Evolutionary conservation across 768 basidiomycete species (phyloP).

Genomic region (Calocybe indica): DNA sequence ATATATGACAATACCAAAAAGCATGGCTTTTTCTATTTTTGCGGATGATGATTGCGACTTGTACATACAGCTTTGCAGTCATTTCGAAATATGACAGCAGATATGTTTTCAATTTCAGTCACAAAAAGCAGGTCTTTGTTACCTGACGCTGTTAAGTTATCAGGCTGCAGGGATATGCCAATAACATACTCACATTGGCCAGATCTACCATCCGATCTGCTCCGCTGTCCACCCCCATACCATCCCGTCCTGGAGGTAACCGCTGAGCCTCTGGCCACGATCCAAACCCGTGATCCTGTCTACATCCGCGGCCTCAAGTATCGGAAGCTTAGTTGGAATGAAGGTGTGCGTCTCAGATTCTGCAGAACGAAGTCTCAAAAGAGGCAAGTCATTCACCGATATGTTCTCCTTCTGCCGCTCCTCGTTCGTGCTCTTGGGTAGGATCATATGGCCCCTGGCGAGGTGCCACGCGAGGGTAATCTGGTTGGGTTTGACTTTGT

Average conservation of each 20-base stretch:
- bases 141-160: too few relatives aligned
- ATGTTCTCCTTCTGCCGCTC: slow-evolving; percentile 46
- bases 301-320: slow-evolving; percentile 35
- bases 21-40: too few relatives aligned
- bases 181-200: too few relatives aligned
- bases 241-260: slow-evolving; percentile 25
- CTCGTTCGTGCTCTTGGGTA: slow-evolving; percentile 42
- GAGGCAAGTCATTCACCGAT: slow-evolving; percentile 24
- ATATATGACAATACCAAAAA: too few relatives aligned
- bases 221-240: slow-evolving; percentile 35
- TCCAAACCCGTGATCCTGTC: slow-evolving; percentile 39
- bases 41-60: slow-evolving; percentile 9
- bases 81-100: too few relatives aligned
- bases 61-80: slow-evolving; percentile 10
- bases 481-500: slow-evolving; percentile 39
- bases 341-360: neutral
- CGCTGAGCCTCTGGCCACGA: slow-evolving; percentile 33
- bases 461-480: slow-evolving; percentile 49
- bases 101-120: too few relatives aligned
- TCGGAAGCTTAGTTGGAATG: slow-evolving; percentile 23
- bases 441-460: slow-evolving; percentile 32
- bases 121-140: too few relatives aligned
- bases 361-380: neutral
- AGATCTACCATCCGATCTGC: slow-evolving; percentile 28
- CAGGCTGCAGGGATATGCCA: too few relatives aligned